Evolutionary conservation across 495 filamentous ascomycete species (phyloP).

Genomic region (Cenococcum geophilum): DNA sequence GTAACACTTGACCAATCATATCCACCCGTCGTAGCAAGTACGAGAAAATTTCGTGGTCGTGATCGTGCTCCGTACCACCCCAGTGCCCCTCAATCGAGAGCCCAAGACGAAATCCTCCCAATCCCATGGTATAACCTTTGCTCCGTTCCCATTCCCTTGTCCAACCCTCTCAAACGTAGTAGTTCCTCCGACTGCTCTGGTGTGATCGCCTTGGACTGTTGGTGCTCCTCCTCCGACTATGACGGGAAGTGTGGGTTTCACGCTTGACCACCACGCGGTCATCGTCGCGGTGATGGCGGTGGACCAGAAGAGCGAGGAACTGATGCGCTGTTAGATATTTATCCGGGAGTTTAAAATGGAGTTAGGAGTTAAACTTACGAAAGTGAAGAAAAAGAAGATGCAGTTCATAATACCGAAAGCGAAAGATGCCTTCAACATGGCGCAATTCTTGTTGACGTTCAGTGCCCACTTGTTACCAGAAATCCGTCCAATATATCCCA

Average conservation of each 20-base stretch:
- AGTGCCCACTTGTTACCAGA: constrained; percentile 43
- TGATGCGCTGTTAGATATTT: constrained; percentile 14
- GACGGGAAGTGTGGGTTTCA: constrained; percentile 32
- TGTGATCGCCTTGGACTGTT: constrained; percentile 34
- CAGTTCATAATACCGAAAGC: constrained; percentile 84
- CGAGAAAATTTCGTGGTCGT: not conserved
- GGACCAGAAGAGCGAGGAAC: constrained; percentile 40
- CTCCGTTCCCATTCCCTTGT: not conserved
- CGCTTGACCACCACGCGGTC: constrained; percentile 38
- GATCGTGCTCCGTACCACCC: not conserved
- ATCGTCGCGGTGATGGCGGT: constrained; percentile 34
- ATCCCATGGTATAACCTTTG: not conserved
- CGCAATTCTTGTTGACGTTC: constrained; percentile 65
- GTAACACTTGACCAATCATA: not conserved
- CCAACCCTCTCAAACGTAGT: constrained; percentile 20
- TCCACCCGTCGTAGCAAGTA: not conserved
- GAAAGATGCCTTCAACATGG: constrained; percentile 82
- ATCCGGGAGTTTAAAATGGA: not conserved
- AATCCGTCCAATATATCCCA: constrained; percentile 43
- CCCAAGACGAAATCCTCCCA: not conserved
- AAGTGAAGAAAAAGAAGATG: constrained; percentile 74
- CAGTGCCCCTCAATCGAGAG: not conserved
- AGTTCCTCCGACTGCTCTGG: constrained; percentile 29
- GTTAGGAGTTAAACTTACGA: constrained; percentile 29
- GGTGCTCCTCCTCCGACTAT: constrained; percentile 30